These are phyloP conservation scores for Backusella liffmaniae DNA, from an alignment of 192 early-diverging fungal genomes.

Conservation along the genomic window DNA sequence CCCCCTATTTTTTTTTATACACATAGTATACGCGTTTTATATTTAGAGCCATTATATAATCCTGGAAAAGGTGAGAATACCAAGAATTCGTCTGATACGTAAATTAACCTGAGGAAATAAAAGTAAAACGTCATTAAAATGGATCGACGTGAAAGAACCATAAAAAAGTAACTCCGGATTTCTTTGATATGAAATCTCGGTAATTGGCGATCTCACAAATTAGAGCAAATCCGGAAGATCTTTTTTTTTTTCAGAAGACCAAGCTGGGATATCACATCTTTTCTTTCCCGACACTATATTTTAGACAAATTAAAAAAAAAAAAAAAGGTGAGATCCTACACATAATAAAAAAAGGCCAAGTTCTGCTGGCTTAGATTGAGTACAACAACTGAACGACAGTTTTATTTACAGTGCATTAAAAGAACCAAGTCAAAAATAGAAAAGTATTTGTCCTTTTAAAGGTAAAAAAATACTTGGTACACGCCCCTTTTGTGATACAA, in stretches of 20 bases:
- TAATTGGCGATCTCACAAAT: not conserved
- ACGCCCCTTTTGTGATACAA: not conserved
- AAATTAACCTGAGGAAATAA: not conserved
- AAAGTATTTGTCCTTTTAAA: not conserved
- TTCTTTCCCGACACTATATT: not conserved
- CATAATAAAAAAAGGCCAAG: too few species aligned
- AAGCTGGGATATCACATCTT: not conserved
- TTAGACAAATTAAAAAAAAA: not conserved
- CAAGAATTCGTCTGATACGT: not conserved
- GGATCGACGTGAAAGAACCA: not conserved
- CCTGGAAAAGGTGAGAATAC: not conserved
- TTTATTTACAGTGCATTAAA: not conserved
- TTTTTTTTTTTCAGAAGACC: not conserved
- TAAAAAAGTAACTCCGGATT: not conserved
- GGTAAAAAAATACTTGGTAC: not conserved
- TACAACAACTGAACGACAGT: not conserved
- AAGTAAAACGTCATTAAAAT: not conserved
- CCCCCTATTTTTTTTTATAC: not conserved
- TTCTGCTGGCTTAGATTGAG: not conserved
- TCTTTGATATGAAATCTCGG: not conserved
- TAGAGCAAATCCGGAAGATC: not conserved
- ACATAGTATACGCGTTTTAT: too few species aligned
- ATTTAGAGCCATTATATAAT: not conserved
- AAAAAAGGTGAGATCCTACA: too few species aligned
- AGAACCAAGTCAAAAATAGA: not conserved